Conservation (phyloP, 2,329 filamentous ascomycete species). For the Pseudogymnoascus sp. region DNA sequence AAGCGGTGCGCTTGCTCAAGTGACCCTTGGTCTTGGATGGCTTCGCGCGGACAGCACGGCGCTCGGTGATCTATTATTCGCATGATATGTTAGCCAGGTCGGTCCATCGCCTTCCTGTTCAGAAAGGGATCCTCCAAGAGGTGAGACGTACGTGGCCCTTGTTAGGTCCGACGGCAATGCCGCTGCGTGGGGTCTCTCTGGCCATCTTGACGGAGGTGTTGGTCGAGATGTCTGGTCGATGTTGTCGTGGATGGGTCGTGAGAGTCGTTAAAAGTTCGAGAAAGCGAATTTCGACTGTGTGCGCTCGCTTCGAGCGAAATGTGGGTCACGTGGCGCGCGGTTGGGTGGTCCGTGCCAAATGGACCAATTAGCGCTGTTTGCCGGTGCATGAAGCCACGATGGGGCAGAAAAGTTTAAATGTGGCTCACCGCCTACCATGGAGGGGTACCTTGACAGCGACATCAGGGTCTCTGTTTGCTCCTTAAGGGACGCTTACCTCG, state of each 20-base stretch:
- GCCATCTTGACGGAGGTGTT: slow-evolving; percentile 39
- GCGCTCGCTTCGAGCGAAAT: not conserved
- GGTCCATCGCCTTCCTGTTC: slow-evolving; percentile 53
- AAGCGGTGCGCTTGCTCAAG: slow-evolving; percentile 92
- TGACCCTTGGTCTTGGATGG: slow-evolving; percentile 88
- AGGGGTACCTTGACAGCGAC: slow-evolving; percentile 10
- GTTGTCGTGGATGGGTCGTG: slow-evolving; percentile 10
- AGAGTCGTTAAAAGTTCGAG: not conserved
- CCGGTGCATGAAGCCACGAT: slow-evolving; percentile 3
- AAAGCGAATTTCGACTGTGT: slow-evolving; percentile 7
- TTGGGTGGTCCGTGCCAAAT: not conserved
- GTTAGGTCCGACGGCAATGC: slow-evolving; percentile 56
- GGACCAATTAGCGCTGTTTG: not conserved
- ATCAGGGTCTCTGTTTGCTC: slow-evolving; percentile 2
- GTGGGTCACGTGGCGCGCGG: slow-evolving; percentile 8
- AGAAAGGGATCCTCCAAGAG: slow-evolving; percentile 67
- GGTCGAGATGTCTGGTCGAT: slow-evolving; percentile 18
- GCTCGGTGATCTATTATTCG: slow-evolving; percentile 66
- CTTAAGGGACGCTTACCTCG: not conserved
- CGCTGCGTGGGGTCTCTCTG: slow-evolving; percentile 51
- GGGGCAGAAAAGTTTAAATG: slow-evolving; percentile 11
- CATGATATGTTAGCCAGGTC: slow-evolving; percentile 29
- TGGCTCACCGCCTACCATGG: slow-evolving; percentile 10
- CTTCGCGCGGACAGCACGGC: slow-evolving; percentile 69
- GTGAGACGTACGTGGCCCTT: slow-evolving; percentile 64